Percentiles rank a stretch among this genome's conserved stretches.
Evolutionary conservation across 2,329 filamentous ascomycete genomes (phyloP).

Genomic region (Botrytis porri): DNA sequence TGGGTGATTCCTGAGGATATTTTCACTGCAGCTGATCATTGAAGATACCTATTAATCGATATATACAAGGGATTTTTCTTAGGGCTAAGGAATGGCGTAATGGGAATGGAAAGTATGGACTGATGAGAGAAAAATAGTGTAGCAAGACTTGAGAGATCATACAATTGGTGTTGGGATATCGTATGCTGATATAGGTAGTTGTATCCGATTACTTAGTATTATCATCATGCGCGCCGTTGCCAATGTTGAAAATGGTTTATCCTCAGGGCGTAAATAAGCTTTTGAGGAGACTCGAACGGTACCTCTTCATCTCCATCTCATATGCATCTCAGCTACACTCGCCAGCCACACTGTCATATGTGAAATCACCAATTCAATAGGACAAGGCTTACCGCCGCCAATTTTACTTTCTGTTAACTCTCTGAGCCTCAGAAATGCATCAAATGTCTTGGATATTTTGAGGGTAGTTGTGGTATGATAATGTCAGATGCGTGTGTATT

Average conservation of each 20-base stretch:
- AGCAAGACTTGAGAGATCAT: neutral
- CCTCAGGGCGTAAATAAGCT: neutral
- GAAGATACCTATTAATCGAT: neutral
- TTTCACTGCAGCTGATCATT: neutral
- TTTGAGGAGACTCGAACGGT: neutral
- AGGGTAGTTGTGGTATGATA: neutral
- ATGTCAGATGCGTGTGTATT: neutral
- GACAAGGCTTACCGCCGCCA: slow-evolving; percentile 7
- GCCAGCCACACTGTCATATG: neutral
- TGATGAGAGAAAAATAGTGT: neutral
- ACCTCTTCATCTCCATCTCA: neutral
- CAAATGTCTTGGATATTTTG: neutral
- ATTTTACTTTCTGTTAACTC: neutral
- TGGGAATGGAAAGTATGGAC: neutral
- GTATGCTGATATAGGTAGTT: neutral
- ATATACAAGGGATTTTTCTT: neutral
- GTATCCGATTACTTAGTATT: neutral
- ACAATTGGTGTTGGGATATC: neutral
- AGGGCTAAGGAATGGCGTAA: neutral
- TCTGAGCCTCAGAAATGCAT: neutral
- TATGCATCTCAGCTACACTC: neutral
- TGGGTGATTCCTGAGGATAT: neutral
- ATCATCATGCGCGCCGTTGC: neutral
- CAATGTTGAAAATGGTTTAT: neutral
- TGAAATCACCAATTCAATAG: neutral